Percentiles rank a stretch among this genome's conserved stretches.
phyloP scores from a whole-genome alignment of 768 basidiomycete genomes.

The Tylopilus subfusipes region DNA sequence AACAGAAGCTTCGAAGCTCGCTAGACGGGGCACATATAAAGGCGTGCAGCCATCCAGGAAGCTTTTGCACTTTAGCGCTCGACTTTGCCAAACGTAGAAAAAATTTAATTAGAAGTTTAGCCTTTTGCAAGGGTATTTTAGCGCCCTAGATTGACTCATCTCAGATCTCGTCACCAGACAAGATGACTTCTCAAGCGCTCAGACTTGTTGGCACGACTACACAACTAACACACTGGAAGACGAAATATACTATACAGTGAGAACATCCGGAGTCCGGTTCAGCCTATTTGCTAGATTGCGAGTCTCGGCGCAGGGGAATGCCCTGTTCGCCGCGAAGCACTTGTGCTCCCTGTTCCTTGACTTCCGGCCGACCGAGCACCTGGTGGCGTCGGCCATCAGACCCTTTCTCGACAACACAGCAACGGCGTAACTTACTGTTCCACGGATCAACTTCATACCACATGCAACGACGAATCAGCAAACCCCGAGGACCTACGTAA shows the following conservation, averaged over 20 bases:
- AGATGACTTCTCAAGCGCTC: background rate
- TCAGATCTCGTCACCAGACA: conserved; percentile 12
- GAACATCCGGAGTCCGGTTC: background rate
- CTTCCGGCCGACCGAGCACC: conserved; percentile 33
- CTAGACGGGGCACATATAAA: background rate
- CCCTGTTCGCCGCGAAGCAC: conserved; percentile 50
- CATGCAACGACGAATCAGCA: conserved; percentile 5
- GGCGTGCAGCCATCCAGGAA: background rate
- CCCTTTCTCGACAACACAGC: background rate
- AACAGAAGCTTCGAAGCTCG: background rate
- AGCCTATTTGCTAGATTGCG: conserved; percentile 20
- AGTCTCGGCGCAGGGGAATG: conserved; percentile 29
- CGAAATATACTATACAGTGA: background rate
- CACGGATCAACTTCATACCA: conserved; percentile 26
- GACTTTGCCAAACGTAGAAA: conserved; percentile 1
- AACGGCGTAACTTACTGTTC: conserved; percentile 22
- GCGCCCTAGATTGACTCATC: conserved; percentile 13
- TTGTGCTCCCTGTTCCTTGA: conserved; percentile 52
- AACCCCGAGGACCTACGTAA: background rate
- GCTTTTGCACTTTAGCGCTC: background rate
- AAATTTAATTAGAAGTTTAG: conserved; percentile 19
- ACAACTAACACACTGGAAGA: background rate
- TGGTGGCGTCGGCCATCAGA: conserved; percentile 4
- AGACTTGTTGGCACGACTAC: background rate
- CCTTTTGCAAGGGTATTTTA: conserved; percentile 5